Evolutionary conservation across 371 early-diverging fungal species (phyloP).

Genomic region (Actinomortierella ambigua): DNA sequence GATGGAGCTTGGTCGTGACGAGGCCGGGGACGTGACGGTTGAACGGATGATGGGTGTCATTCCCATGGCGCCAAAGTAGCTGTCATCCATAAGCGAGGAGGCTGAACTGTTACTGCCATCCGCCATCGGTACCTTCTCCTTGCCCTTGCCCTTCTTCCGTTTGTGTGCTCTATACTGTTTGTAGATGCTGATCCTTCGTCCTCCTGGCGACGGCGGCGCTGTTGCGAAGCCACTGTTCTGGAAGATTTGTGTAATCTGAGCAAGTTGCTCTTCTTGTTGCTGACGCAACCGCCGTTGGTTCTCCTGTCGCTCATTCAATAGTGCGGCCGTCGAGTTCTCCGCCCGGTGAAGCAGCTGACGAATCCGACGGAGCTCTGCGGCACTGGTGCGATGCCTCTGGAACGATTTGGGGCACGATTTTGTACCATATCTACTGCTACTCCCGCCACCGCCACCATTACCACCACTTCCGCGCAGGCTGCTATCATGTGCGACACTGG

Average conservation of each 20-base stretch:
- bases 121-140: no score
- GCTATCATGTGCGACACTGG: no score
- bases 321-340: slow-evolving; percentile 37
- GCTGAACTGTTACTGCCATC: no score
- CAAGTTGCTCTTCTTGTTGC: slow-evolving; percentile 8
- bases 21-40: slow-evolving; percentile 12
- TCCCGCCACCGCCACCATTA: no score
- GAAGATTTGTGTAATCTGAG: slow-evolving; percentile 14
- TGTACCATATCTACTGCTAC: no score
- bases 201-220: slow-evolving; percentile 26
- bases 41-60: slow-evolving; percentile 5
- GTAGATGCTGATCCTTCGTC: slow-evolving; percentile 4
- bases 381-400: slow-evolving; percentile 9
- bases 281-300: slow-evolving; percentile 17
- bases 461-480: no score
- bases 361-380: slow-evolving; percentile 34
- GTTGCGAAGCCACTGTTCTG: slow-evolving; percentile 24
- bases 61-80: no score
- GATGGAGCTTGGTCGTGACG: slow-evolving; percentile 29
- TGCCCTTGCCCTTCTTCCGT: no score
- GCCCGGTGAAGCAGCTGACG: slow-evolving; percentile 40
- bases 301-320: slow-evolving; percentile 20
- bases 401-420: no score
- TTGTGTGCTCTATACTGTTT: no score
- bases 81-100: no score